Percentiles rank a stretch among this genome's conserved stretches.
phyloP scores from a whole-genome alignment of 176 grass and related monocot genomes.

The Triticum turgidum region DNA sequence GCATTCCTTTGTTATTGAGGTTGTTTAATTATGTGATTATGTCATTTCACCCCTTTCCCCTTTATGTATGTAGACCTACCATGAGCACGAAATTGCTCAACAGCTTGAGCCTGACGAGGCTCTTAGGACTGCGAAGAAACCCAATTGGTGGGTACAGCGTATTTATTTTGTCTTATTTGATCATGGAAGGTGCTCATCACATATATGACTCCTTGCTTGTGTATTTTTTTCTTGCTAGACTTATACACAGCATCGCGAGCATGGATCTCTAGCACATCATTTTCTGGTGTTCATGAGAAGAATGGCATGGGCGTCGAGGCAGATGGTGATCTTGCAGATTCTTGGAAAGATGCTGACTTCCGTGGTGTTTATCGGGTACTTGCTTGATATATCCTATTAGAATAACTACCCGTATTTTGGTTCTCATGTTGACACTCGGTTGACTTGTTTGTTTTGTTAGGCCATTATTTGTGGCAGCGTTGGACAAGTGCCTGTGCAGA shows the following conservation, averaged over 20 bases:
- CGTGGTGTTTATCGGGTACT: constrained; percentile 78
- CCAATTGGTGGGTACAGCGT: constrained; percentile 37
- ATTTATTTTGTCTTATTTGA: neutral
- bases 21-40: neutral
- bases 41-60: constrained; percentile 17
- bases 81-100: constrained; percentile 49
- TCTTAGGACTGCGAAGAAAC: constrained; percentile 26
- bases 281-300: constrained; percentile 37
- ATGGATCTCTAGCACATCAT: constrained; percentile 54
- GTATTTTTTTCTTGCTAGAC: constrained; percentile 22
- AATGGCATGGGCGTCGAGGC: constrained; percentile 17
- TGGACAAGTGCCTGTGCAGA: constrained; percentile 71
- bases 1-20: neutral
- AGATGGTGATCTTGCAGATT: constrained; percentile 25
- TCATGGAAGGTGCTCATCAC: neutral
- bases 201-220: neutral
- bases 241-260: constrained; percentile 35
- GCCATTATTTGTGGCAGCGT: constrained; percentile 86
- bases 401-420: neutral
- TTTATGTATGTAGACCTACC: constrained; percentile 32
- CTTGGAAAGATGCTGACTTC: constrained; percentile 29
- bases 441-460: constrained; percentile 39
- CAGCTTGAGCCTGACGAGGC: constrained; percentile 32
- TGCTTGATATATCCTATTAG: neutral
- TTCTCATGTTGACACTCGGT: neutral